Conservation (phyloP, 352 stramenopile species). For the Phytophthora sp. region DNA sequence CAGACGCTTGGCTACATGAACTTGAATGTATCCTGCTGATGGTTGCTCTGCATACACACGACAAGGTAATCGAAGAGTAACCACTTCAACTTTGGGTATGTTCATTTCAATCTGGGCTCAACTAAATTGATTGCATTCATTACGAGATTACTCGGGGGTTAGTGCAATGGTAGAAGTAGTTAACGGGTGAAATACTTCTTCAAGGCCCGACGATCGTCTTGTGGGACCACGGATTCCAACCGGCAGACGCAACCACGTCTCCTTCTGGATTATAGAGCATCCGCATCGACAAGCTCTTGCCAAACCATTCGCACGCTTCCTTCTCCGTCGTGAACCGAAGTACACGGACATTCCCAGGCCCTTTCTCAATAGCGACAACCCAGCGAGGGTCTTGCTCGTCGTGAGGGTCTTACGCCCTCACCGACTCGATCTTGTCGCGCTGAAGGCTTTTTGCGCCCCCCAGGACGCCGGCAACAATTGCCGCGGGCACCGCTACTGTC, state of each 20-base stretch:
- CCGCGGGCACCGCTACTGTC: conserved; percentile 1
- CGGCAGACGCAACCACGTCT: conserved; percentile 14
- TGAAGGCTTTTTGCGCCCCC: not conserved
- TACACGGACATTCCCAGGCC: conserved; percentile 25
- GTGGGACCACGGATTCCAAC: conserved; percentile 20
- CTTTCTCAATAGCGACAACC: conserved; percentile 32
- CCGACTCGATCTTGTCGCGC: conserved; percentile 8
- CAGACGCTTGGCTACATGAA: too few species aligned
- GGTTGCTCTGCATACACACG: too few species aligned
- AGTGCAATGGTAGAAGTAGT: not conserved
- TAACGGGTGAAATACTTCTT: conserved; percentile 22
- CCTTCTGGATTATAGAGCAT: conserved; percentile 25
- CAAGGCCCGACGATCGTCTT: conserved; percentile 32
- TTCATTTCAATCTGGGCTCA: too few species aligned
- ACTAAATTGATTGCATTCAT: too few species aligned
- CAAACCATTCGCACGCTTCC: conserved; percentile 17
- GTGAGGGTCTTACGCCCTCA: conserved; percentile 20
- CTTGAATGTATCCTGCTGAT: too few species aligned
- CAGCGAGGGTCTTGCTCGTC: conserved; percentile 6
- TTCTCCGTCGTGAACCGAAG: conserved; percentile 20
- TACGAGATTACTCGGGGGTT: too few species aligned
- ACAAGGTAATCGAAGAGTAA: too few species aligned
- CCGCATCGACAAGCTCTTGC: conserved; percentile 26
- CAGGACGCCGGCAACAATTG: not conserved
- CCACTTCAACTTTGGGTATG: too few species aligned